Conservation (phyloP, 2,329 filamentous ascomycete genomes). For the Fusarium verrucosum region DNA sequence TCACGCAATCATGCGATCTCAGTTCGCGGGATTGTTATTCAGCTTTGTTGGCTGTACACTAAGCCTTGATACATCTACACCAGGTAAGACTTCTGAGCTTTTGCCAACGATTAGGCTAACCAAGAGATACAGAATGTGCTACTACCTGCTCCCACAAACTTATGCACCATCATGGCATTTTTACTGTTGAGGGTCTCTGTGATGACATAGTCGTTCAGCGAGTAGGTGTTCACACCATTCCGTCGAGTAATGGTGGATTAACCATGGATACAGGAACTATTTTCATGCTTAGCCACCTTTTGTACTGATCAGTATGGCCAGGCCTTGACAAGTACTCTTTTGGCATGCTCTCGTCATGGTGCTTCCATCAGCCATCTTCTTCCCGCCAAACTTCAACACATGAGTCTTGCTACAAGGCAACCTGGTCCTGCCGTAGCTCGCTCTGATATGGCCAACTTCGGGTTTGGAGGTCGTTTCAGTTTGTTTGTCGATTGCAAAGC, state of each 20-base stretch:
- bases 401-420: slow-evolving; percentile 13
- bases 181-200: slow-evolving; percentile 22
- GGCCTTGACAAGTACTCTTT: slow-evolving; percentile 43
- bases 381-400: slow-evolving; percentile 44
- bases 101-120: not conserved
- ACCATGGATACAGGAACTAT: slow-evolving; percentile 41
- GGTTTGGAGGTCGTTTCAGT: slow-evolving; percentile 38
- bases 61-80: slow-evolving; percentile 1
- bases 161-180: slow-evolving; percentile 10
- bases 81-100: slow-evolving; percentile 13
- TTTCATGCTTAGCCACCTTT: slow-evolving; percentile 45
- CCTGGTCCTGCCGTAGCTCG: slow-evolving; percentile 2
- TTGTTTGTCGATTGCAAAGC: slow-evolving; percentile 44
- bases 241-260: slow-evolving; percentile 23
- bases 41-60: slow-evolving; percentile 13
- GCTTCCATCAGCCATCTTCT: slow-evolving; percentile 44
- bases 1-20: slow-evolving; percentile 38
- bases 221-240: slow-evolving; percentile 23
- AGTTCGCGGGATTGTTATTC: slow-evolving; percentile 15
- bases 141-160: slow-evolving; percentile 30
- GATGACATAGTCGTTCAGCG: slow-evolving; percentile 38
- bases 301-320: slow-evolving; percentile 46
- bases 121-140: slow-evolving; percentile 19
- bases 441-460: slow-evolving; percentile 14
- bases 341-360: slow-evolving; percentile 43